Evolutionary conservation across 2,329 filamentous ascomycete genomes (phyloP).

Genomic region (Diaporthe amygdali): DNA sequence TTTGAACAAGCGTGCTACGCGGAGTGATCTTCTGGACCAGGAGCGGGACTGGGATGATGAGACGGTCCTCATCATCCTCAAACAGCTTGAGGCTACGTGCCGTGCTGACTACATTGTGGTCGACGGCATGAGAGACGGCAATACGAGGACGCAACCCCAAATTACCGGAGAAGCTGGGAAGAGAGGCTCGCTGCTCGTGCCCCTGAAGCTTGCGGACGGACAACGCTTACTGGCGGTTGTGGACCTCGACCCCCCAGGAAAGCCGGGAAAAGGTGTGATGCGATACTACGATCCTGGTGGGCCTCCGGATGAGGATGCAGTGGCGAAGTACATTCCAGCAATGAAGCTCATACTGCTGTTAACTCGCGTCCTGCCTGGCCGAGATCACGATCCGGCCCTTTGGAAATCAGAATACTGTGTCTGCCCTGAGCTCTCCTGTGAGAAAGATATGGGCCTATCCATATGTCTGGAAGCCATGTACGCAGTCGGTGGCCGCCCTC

Average conservation of each 20-base stretch:
- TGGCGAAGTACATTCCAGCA: not conserved
- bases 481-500: not conserved
- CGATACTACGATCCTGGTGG: not conserved
- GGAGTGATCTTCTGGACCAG: not conserved
- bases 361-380: not conserved
- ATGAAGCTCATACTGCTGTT: not conserved
- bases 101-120: not conserved
- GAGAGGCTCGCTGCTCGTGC: not conserved
- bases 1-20: not conserved
- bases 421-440: not conserved
- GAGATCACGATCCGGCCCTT: not conserved
- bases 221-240: not conserved
- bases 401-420: conserved; percentile 7
- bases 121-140: not conserved
- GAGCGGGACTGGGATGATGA: conserved; percentile 15
- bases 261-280: not conserved
- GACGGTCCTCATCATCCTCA: not conserved
- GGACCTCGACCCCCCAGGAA: not conserved
- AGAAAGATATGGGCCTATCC: not conserved
- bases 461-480: conserved; percentile 16
- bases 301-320: not conserved
- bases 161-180: not conserved
- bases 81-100: not conserved
- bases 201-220: not conserved
- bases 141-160: not conserved